Evolutionary conservation across 108 stramenopile species (phyloP).

Genomic region (Schizochytrium sp.): DNA sequence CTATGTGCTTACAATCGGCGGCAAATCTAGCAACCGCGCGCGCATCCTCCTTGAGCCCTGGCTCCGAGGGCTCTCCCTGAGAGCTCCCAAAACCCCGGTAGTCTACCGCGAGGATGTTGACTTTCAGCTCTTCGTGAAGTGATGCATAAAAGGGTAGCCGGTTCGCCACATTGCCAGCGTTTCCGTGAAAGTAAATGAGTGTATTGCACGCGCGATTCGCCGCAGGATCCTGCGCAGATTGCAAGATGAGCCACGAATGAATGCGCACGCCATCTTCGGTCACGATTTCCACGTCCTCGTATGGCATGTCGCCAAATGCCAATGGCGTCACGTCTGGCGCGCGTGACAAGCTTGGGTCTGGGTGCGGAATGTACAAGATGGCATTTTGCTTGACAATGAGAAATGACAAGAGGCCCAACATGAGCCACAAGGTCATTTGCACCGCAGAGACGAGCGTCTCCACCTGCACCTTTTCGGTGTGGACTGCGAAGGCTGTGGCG

Average conservation of each 20-base stretch:
- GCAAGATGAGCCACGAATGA: constrained; percentile 75
- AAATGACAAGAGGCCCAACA: background rate
- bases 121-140: constrained; percentile 58
- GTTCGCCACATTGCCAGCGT: constrained; percentile 93
- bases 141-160: constrained; percentile 71
- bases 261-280: constrained; percentile 58
- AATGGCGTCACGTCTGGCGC: background rate
- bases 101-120: constrained; percentile 77
- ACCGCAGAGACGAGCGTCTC: background rate
- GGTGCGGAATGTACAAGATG: constrained; percentile 15
- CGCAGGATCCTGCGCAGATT: constrained; percentile 33
- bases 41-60: constrained; percentile 72
- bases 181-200: constrained; percentile 89
- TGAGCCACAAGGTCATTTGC: background rate
- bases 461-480: background rate
- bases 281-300: constrained; percentile 31
- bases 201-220: constrained; percentile 51
- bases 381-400: background rate
- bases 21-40: constrained; percentile 60
- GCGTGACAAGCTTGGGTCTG: background rate
- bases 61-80: constrained; percentile 60
- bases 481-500: background rate
- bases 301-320: background rate
- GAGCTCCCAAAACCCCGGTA: constrained; percentile 83
- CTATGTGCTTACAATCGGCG: constrained; percentile 44